A percentile compares a stretch with the other conserved stretches of the same genome.
phyloP scores from a whole-genome alignment of 768 basidiomycete species.

The Russula earlei region DNA sequence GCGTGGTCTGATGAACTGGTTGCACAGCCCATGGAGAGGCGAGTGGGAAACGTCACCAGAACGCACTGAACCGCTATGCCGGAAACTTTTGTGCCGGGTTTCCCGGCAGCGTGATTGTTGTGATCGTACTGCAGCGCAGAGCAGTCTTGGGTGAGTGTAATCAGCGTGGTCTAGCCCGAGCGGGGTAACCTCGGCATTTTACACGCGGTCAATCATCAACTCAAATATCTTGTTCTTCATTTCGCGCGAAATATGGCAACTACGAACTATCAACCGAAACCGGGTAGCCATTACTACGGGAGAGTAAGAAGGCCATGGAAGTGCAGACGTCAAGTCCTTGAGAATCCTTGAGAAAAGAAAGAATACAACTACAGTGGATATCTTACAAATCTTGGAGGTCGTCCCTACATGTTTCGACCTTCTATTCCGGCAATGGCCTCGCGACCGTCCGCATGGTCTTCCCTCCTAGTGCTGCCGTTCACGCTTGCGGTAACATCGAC shows the following conservation, averaged over 20 bases:
- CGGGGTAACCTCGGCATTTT: background rate
- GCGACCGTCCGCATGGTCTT: slow-evolving; percentile 12
- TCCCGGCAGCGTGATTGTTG: background rate
- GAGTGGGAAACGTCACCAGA: slow-evolving; percentile 11
- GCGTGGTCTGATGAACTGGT: slow-evolving; percentile 13
- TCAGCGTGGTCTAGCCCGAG: background rate
- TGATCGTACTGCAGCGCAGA: background rate
- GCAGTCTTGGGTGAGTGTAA: background rate
- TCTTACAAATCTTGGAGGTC: slow-evolving; percentile 16
- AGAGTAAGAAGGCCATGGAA: background rate
- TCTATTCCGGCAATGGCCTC: slow-evolving; percentile 17
- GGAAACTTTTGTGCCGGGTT: slow-evolving; percentile 12
- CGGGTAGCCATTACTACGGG: background rate
- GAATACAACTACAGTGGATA: slow-evolving; percentile 15
- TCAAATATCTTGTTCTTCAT: background rate
- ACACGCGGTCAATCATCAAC: background rate
- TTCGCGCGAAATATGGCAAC: slow-evolving; percentile 7
- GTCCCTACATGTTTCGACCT: slow-evolving; percentile 15
- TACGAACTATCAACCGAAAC: background rate
- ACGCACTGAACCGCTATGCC: background rate
- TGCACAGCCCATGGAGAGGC: slow-evolving; percentile 1
- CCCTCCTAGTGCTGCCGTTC: slow-evolving; percentile 18
- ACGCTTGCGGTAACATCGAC: slow-evolving; percentile 22
- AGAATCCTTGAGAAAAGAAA: slow-evolving; percentile 5
- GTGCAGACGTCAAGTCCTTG: slow-evolving; percentile 1